Conservation (phyloP, 257 asterid genomes). For the Salvia rosmarinus region DNA sequence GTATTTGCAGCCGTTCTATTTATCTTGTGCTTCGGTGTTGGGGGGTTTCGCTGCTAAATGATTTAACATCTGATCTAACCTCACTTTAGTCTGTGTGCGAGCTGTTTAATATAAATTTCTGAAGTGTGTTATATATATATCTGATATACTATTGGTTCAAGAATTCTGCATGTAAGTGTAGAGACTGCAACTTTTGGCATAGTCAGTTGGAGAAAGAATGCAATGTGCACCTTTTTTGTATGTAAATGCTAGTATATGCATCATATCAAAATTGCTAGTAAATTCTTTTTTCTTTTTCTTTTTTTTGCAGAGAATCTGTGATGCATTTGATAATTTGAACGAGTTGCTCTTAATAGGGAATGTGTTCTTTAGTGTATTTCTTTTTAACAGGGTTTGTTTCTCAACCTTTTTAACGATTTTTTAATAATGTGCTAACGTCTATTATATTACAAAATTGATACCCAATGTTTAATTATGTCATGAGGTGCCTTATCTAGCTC, state of each 20-base stretch:
- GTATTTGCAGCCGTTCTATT: conserved; percentile 30
- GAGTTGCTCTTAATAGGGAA: no score
- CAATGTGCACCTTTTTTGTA: conserved; percentile 32
- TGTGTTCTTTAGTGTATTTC: no score
- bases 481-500: no score
- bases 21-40: not conserved
- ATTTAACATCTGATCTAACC: not conserved
- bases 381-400: no score
- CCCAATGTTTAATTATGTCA: no score
- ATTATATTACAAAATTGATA: no score
- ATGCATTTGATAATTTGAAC: no score
- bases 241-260: conserved; percentile 33
- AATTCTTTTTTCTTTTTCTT: not conserved
- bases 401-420: no score
- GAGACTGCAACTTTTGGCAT: conserved; percentile 17
- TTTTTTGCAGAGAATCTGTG: not conserved
- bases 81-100: conserved; percentile 20
- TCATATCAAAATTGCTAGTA: conserved; percentile 1
- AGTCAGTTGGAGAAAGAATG: conserved; percentile 26
- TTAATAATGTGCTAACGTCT: no score
- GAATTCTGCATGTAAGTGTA: conserved; percentile 30
- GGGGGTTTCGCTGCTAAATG: conserved; percentile 15
- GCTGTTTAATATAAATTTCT: not conserved
- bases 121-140: conserved; percentile 15
- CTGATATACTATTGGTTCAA: conserved; percentile 17